Percentiles rank a stretch among this genome's conserved stretches.
Conservation (phyloP, 2,329 filamentous ascomycete genomes). For the Trichoderma sp. region DNA sequence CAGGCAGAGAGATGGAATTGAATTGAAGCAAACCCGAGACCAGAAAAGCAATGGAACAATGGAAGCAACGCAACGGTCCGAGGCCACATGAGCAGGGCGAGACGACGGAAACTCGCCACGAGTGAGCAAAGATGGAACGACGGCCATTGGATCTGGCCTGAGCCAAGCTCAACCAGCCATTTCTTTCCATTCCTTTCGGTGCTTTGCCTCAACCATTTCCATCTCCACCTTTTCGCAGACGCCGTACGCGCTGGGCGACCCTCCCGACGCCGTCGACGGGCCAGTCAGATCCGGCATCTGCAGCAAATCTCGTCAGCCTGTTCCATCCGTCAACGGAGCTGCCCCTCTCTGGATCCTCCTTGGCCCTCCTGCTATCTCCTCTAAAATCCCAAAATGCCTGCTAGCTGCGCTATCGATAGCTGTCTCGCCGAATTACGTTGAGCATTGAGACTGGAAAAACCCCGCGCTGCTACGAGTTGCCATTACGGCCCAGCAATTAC, state of each 20-base stretch:
- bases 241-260: conserved; percentile 5
- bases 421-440: conserved; percentile 2
- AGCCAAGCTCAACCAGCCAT: background rate
- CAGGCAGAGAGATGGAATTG: background rate
- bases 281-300: conserved; percentile 10
- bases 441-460: conserved; percentile 23
- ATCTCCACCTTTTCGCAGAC: conserved; percentile 14
- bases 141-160: background rate
- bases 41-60: background rate
- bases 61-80: background rate
- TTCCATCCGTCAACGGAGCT: conserved; percentile 28
- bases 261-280: conserved; percentile 13
- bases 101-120: background rate
- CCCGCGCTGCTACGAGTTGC: conserved; percentile 28
- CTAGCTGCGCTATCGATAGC: conserved; percentile 24
- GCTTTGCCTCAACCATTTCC: background rate
- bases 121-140: background rate
- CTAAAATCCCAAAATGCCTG: background rate
- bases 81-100: background rate
- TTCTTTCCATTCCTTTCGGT: background rate
- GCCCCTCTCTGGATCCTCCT: conserved; percentile 20
- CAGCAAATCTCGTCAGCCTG: conserved; percentile 23
- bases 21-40: background rate
- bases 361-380: conserved; percentile 2
- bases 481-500: conserved; percentile 25